phyloP scores from a whole-genome alignment of 352 stramenopile species.

The Pythium folliculosum region DNA sequence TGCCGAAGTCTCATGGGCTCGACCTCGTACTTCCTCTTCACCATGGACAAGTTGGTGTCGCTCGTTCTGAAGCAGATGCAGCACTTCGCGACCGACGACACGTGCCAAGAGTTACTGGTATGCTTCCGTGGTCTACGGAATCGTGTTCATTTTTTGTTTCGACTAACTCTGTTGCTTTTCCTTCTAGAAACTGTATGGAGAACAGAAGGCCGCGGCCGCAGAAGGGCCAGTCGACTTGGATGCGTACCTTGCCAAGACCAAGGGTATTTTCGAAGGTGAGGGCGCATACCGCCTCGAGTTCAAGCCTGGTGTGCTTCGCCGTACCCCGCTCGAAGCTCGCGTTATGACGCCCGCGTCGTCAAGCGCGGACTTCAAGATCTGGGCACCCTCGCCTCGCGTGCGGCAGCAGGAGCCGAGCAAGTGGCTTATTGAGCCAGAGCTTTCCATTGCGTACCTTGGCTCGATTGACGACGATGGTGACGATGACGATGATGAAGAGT shows the following conservation, averaged over 20 bases:
- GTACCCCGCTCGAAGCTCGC: slow-evolving; percentile 65
- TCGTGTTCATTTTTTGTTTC: neutral
- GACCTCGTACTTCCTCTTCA: slow-evolving; percentile 91
- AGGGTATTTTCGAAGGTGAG: slow-evolving; percentile 82
- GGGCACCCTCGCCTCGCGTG: slow-evolving; percentile 78
- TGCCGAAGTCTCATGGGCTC: slow-evolving; percentile 89
- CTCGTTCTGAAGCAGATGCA: slow-evolving; percentile 90
- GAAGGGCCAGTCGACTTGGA: slow-evolving; percentile 36
- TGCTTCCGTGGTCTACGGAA: neutral
- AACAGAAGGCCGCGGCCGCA: slow-evolving; percentile 39
- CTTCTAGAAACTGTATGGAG: slow-evolving; percentile 56
- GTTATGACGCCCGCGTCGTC: slow-evolving; percentile 42
- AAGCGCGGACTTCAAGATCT: slow-evolving; percentile 65
- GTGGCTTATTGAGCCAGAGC: slow-evolving; percentile 78
- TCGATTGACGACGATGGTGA: slow-evolving; percentile 79
- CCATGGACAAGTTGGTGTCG: slow-evolving; percentile 89
- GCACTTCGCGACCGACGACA: slow-evolving; percentile 79
- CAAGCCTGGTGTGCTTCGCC: slow-evolving; percentile 73
- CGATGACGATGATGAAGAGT: slow-evolving; percentile 75
- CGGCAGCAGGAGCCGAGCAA: slow-evolving; percentile 73
- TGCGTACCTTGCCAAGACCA: slow-evolving; percentile 74
- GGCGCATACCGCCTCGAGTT: slow-evolving; percentile 86
- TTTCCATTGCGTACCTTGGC: slow-evolving; percentile 80
- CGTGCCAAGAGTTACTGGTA: slow-evolving; percentile 69
- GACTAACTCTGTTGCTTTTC: neutral